Evolutionary conservation across 148 eudicot species (phyloP).

Genomic region (Linanthus parryae): DNA sequence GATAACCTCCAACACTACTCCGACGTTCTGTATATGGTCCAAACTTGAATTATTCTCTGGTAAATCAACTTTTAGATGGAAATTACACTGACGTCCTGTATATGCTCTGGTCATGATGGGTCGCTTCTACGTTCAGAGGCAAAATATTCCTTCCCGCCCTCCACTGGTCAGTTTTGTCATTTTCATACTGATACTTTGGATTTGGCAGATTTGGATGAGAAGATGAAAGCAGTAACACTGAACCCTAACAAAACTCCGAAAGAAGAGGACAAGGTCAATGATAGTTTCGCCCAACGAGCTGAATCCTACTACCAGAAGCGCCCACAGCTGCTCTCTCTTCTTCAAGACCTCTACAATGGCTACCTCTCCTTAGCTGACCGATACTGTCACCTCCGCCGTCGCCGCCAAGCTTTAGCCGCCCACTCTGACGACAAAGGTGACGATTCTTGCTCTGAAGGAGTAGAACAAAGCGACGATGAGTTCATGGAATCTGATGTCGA

Average conservation of each 20-base stretch:
- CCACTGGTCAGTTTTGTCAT: no score
- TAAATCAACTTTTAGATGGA: no score
- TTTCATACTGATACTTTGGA: background rate
- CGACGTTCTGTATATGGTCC: no score
- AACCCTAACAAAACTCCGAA: constrained; percentile 18
- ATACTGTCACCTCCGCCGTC: no score
- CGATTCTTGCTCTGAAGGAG: constrained; percentile 8
- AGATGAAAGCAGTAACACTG: constrained; percentile 30
- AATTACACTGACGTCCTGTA: no score
- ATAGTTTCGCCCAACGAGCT: constrained; percentile 59
- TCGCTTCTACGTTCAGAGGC: no score
- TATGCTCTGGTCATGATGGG: no score
- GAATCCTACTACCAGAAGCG: constrained; percentile 56
- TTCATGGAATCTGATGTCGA: constrained; percentile 43
- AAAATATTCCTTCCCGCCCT: no score
- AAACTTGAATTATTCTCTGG: no score
- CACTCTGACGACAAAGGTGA: constrained; percentile 17
- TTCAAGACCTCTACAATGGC: constrained; percentile 53
- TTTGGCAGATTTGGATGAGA: constrained; percentile 55
- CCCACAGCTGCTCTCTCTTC: constrained; percentile 51
- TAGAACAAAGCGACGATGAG: background rate
- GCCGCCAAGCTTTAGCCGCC: constrained; percentile 35
- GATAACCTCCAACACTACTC: no score
- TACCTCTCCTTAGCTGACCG: constrained; percentile 58
- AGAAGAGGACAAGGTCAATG: constrained; percentile 12